phyloP scores from a whole-genome alignment of 1,284 basidiomycete species.

The Austroboletus niveus region DNA sequence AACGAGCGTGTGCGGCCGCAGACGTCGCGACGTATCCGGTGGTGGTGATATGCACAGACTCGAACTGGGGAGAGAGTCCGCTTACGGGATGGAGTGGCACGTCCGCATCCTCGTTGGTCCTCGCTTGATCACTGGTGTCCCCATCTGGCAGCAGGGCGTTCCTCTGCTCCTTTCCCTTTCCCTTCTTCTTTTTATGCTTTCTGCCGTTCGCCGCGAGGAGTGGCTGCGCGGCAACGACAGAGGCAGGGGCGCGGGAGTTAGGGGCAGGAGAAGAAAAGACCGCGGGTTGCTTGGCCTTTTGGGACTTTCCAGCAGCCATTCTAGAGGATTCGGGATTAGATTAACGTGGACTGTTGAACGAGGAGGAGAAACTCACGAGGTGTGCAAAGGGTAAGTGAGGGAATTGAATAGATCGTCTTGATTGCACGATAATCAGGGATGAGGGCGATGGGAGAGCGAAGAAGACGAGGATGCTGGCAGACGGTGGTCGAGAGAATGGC shows the following conservation, averaged over 20 bases:
- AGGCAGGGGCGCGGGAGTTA: conserved; percentile 5
- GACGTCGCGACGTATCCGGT: conserved; percentile 44
- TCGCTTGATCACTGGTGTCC: conserved; percentile 26
- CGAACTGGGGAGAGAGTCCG: conserved; percentile 44
- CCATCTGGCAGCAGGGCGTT: conserved; percentile 20
- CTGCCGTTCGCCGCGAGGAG: conserved; percentile 23
- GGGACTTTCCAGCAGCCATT: conserved; percentile 29
- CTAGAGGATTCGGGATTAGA: conserved; percentile 19
- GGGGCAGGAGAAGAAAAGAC: conserved; percentile 5
- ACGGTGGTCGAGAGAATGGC: conserved; percentile 10
- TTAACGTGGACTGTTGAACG: conserved; percentile 8
- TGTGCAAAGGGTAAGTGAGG: neutral
- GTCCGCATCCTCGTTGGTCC: conserved; percentile 23
- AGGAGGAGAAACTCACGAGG: conserved; percentile 10
- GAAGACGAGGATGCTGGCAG: conserved; percentile 13
- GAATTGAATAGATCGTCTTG: conserved; percentile 9
- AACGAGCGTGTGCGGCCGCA: conserved; percentile 32
- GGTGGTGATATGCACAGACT: conserved; percentile 48
- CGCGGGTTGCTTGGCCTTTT: conserved; percentile 24
- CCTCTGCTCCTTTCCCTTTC: conserved; percentile 38
- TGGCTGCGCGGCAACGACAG: conserved; percentile 8
- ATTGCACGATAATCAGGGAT: conserved; percentile 19
- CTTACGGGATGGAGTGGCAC: conserved; percentile 25
- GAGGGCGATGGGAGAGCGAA: conserved; percentile 15
- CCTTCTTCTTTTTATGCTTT: conserved; percentile 50